Conservation (phyloP, 208 protist species). For the Trichomonas vaginalis region DNA sequence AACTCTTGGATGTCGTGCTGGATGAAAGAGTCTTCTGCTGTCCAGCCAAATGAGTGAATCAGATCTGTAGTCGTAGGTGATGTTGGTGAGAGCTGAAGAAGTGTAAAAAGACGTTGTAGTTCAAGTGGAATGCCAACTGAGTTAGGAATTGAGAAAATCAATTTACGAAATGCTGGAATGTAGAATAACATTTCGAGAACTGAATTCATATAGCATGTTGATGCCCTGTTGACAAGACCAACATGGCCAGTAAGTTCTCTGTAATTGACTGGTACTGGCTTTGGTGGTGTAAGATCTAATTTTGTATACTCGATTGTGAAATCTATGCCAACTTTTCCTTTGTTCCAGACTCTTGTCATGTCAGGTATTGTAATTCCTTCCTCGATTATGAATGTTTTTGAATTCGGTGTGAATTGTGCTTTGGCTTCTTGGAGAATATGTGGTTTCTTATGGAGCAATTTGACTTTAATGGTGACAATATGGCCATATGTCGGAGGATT, state of each 20-base stretch:
- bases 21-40: neutral
- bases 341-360: neutral
- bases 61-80: neutral
- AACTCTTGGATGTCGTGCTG: slow-evolving; percentile 10
- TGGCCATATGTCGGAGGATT: neutral
- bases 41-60: neutral
- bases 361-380: neutral
- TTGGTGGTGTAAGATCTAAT: neutral
- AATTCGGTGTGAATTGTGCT: neutral
- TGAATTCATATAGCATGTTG: slow-evolving; percentile 16
- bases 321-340: neutral
- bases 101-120: neutral
- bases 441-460: neutral
- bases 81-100: neutral
- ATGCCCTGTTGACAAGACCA: neutral
- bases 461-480: neutral
- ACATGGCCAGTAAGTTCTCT: neutral
- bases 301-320: neutral
- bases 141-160: neutral
- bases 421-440: neutral
- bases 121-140: neutral
- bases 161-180: neutral
- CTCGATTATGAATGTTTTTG: neutral
- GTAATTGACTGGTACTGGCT: neutral
- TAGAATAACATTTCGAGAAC: neutral